Conservation (phyloP, 306 rosid species). For the Cucurbita argyrosperma region DNA sequence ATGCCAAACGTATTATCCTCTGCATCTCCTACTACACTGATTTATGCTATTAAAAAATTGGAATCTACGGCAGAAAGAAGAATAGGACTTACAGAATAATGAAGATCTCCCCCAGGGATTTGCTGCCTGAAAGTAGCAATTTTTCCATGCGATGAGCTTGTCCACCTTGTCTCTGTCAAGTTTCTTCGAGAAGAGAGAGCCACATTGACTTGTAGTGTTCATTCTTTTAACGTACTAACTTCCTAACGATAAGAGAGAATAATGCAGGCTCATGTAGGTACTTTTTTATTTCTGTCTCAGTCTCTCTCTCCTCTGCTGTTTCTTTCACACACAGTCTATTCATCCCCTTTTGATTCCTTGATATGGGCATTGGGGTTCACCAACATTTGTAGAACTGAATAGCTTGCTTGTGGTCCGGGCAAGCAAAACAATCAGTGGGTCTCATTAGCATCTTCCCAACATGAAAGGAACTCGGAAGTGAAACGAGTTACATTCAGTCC, state of each 20-base stretch:
- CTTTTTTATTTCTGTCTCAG: not conserved
- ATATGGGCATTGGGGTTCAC: not conserved
- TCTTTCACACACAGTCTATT: not conserved
- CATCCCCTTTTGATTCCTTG: not conserved
- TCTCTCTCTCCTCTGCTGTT: not conserved
- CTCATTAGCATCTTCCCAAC: not conserved
- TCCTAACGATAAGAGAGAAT: not conserved
- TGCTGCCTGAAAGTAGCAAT: not conserved
- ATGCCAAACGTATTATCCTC: not conserved
- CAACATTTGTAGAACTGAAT: not conserved
- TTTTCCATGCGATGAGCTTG: not conserved
- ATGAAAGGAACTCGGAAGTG: not conserved
- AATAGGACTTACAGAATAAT: not conserved
- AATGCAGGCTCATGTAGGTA: not conserved
- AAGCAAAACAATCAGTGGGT: not conserved
- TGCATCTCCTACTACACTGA: not conserved
- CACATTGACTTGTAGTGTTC: not conserved
- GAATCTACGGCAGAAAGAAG: not conserved
- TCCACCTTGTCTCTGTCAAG: not conserved
- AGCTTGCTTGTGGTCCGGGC: not conserved
- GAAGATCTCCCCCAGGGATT: not conserved
- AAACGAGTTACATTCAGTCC: not conserved
- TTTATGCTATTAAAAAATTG: not conserved
- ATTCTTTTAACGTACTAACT: not conserved
- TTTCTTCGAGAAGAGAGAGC: not conserved